Conservation (phyloP, 2,329 filamentous ascomycete genomes). For the Beauveria asiatica region DNA sequence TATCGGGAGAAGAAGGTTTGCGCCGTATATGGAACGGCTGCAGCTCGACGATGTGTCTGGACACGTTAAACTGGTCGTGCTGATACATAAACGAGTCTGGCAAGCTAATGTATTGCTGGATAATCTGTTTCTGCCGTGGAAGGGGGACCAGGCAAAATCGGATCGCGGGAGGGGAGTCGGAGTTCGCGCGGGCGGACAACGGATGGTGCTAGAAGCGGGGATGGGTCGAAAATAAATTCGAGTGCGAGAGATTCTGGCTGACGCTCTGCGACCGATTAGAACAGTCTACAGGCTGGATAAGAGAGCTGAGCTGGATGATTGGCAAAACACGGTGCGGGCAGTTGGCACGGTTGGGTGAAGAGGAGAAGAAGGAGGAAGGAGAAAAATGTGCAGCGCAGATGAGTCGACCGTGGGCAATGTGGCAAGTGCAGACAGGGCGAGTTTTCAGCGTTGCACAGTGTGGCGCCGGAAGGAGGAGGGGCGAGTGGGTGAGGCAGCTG, state of each 20-base stretch:
- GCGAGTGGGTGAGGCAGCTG: neutral
- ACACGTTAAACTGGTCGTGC: conserved; percentile 83
- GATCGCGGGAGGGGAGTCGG: conserved; percentile 2
- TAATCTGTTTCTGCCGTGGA: conserved; percentile 8
- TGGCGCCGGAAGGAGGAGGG: neutral
- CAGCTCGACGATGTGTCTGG: conserved; percentile 94
- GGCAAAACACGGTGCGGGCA: conserved; percentile 7
- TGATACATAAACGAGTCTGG: conserved; percentile 78
- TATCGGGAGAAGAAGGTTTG: conserved; percentile 85
- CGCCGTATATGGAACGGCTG: conserved; percentile 93
- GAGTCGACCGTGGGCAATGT: conserved; percentile 3
- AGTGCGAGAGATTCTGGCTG: neutral
- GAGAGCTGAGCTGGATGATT: neutral
- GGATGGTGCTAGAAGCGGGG: conserved; percentile 3
- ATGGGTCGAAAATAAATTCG: neutral
- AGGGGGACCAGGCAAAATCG: conserved; percentile 9
- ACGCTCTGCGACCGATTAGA: conserved; percentile 7
- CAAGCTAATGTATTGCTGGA: conserved; percentile 23
- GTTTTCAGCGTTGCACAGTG: conserved; percentile 8
- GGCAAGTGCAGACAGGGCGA: conserved; percentile 7
- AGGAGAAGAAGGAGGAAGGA: neutral
- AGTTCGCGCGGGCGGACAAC: neutral
- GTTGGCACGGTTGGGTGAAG: conserved; percentile 10
- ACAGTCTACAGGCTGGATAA: conserved; percentile 10
- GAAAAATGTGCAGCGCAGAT: conserved; percentile 9